A percentile compares a stretch with the other conserved stretches of the same genome.
Evolutionary conservation across 2,329 filamentous ascomycete genomes (phyloP).

Genomic region (Sclerotinia subarctica): DNA sequence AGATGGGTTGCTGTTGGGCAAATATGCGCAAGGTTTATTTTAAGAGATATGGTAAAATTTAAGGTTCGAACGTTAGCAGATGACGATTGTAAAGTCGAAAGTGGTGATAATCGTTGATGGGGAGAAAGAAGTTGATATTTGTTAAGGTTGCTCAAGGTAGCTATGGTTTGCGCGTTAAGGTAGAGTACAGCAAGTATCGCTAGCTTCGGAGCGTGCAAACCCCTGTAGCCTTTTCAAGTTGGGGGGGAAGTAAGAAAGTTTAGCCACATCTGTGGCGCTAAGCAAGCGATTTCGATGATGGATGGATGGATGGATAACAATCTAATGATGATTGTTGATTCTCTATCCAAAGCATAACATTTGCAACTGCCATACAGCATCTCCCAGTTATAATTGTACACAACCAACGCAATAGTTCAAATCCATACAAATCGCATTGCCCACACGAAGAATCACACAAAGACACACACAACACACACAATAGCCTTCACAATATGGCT

Average conservation of each 20-base stretch:
- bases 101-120: conserved; percentile 4
- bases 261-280: conserved; percentile 11
- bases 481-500: conserved; percentile 50
- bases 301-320: conserved; percentile 6
- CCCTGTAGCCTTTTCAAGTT: conserved; percentile 9
- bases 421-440: conserved; percentile 23
- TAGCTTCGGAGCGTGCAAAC: conserved; percentile 4
- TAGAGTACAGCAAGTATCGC: conserved; percentile 11
- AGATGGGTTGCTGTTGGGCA: conserved; percentile 13
- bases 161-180: conserved; percentile 23
- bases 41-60: neutral
- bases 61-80: neutral
- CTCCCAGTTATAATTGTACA: neutral
- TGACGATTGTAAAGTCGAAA: neutral
- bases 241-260: neutral
- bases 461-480: conserved; percentile 30
- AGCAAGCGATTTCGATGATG: conserved; percentile 1
- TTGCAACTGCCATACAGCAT: neutral
- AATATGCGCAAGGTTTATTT: conserved; percentile 3
- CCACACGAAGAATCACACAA: conserved; percentile 42
- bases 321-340: neutral
- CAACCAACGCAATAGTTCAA: neutral
- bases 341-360: neutral
- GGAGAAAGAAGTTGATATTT: conserved; percentile 12
- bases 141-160: conserved; percentile 21